These are phyloP conservation scores for Cyamopsis tetragonoloba DNA, from an alignment of 306 rosid species.

Conservation along the genomic window DNA sequence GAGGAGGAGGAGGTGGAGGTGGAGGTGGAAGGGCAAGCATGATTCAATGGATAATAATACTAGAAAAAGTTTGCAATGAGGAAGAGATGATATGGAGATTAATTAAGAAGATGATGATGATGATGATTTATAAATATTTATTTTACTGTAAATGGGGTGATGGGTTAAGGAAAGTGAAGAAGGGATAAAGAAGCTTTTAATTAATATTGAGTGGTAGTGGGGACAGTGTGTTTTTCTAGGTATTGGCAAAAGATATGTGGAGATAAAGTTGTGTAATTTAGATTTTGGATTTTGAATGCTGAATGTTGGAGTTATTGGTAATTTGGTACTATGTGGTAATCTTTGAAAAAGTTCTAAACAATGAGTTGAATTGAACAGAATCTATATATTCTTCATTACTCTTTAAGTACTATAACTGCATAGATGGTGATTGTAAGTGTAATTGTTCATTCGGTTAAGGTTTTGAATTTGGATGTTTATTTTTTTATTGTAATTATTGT, in stretches of 20 bases:
- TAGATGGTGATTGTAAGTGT: not conserved
- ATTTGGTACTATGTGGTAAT: constrained; percentile 32
- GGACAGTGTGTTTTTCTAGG: constrained; percentile 47
- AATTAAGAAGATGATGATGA: not conserved
- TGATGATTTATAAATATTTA: not conserved
- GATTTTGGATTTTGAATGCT: constrained; percentile 44
- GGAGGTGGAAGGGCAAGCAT: constrained; percentile 48
- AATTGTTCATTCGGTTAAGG: no score
- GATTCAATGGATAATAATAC: not conserved
- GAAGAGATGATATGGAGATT: not conserved
- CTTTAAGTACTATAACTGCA: no score
- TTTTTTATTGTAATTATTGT: no score
- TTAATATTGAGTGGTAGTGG: constrained; percentile 46
- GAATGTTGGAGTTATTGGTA: no score
- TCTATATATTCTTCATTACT: constrained; percentile 8
- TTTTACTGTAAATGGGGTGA: not conserved
- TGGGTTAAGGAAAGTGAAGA: constrained; percentile 35
- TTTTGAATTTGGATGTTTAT: no score
- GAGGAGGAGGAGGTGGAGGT: constrained; percentile 23
- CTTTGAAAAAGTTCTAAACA: constrained; percentile 32
- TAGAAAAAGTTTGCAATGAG: not conserved
- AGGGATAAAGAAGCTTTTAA: constrained; percentile 51
- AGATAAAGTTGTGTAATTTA: constrained; percentile 39
- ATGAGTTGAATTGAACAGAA: constrained; percentile 6
- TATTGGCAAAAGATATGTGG: constrained; percentile 44